These are phyloP conservation scores for Glonium stellatum DNA, from an alignment of 495 filamentous ascomycete genomes.

Conservation along the genomic window DNA sequence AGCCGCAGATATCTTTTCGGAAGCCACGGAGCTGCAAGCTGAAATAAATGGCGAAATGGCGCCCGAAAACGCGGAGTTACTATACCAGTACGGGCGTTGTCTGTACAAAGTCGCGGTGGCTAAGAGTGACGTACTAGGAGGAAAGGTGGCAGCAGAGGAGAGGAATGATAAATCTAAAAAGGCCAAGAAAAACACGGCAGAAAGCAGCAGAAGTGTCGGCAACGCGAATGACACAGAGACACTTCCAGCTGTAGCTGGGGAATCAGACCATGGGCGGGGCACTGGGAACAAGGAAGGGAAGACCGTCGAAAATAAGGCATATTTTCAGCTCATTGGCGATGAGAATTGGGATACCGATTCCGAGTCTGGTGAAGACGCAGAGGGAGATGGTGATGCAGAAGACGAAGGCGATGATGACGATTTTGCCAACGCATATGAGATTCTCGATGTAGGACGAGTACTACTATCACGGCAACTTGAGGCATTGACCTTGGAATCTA, in stretches of 20 bases:
- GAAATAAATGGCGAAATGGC: slow-evolving; percentile 87
- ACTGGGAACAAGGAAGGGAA: not conserved
- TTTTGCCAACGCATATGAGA: slow-evolving; percentile 80
- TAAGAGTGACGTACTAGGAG: slow-evolving; percentile 90
- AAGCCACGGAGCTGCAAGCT: slow-evolving; percentile 83
- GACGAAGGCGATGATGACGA: slow-evolving; percentile 75
- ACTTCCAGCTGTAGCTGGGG: slow-evolving; percentile 15
- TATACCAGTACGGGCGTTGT: slow-evolving; percentile 87
- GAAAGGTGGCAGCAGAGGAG: slow-evolving; percentile 58
- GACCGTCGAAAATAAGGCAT: slow-evolving; percentile 49
- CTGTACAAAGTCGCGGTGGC: slow-evolving; percentile 87
- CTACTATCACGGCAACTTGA: slow-evolving; percentile 59
- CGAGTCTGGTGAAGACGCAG: slow-evolving; percentile 62
- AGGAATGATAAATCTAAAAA: slow-evolving; percentile 38
- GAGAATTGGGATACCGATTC: slow-evolving; percentile 80
- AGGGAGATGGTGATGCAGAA: slow-evolving; percentile 28
- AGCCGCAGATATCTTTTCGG: slow-evolving; percentile 78
- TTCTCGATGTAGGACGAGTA: slow-evolving; percentile 83
- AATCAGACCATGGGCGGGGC: slow-evolving; percentile 18
- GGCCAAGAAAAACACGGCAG: slow-evolving; percentile 39
- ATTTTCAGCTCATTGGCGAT: slow-evolving; percentile 89
- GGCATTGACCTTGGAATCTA: slow-evolving; percentile 35
- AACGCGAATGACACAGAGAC: slow-evolving; percentile 9
- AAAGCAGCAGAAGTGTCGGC: slow-evolving; percentile 12
- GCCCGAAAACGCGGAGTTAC: slow-evolving; percentile 80